Evolutionary conservation across 2,329 filamentous ascomycete species (phyloP).

Genomic region (Pyrenophora teres): DNA sequence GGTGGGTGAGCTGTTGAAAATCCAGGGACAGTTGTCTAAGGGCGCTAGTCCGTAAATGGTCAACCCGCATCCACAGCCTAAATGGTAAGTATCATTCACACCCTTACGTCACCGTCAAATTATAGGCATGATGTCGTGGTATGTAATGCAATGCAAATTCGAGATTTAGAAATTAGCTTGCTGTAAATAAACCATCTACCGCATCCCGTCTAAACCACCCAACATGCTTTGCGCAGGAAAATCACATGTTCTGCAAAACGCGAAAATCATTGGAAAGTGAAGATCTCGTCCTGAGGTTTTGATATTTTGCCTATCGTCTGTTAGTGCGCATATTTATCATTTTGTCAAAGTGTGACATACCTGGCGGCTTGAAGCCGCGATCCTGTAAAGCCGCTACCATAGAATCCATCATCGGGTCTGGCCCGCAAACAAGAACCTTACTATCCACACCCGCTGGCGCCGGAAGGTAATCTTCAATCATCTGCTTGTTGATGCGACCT

Average conservation of each 20-base stretch:
- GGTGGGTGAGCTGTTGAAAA: too few relatives aligned
- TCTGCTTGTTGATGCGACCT: constrained; percentile 11
- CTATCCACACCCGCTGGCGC: constrained; percentile 67
- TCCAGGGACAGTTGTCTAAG: too few relatives aligned
- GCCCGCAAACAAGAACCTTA: constrained; percentile 88
- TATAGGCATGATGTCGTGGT: neutral
- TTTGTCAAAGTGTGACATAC: neutral
- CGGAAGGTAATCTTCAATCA: constrained; percentile 13
- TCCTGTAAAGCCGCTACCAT: constrained; percentile 17
- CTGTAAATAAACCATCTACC: too few relatives aligned
- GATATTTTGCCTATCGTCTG: constrained; percentile 8
- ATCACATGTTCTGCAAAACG: neutral
- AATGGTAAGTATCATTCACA: neutral
- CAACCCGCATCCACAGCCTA: too few relatives aligned
- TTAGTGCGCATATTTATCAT: neutral
- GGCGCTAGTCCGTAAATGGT: too few relatives aligned
- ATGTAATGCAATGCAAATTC: too few relatives aligned
- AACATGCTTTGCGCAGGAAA: neutral
- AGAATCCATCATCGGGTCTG: constrained; percentile 13
- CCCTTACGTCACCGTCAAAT: neutral
- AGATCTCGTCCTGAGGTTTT: constrained; percentile 19
- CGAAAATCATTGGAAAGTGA: constrained; percentile 8
- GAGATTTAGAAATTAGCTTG: too few relatives aligned
- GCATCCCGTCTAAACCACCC: neutral
- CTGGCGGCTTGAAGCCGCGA: constrained; percentile 19